Evolutionary conservation across 305 asterid genomes (phyloP), one percentile per base, ranked within the genome.

Genomic region (Andrographis paniculata): DNA sequence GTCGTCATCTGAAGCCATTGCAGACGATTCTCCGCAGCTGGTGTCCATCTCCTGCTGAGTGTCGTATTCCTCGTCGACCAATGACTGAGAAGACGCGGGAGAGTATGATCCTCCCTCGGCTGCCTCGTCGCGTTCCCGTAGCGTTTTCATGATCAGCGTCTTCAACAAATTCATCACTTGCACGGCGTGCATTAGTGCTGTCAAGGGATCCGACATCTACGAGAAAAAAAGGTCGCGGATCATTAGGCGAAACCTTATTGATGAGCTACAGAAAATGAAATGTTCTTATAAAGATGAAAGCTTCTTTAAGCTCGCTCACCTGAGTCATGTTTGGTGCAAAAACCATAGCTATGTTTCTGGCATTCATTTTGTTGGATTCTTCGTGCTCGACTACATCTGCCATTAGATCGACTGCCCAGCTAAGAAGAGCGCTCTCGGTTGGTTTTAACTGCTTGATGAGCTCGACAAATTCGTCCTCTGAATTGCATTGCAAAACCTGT

Each of bases 181-280:
- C 16, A 86, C 94, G 4, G 99, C 96, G 3, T 91, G 99, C 96
- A 91, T 86, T 3, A 86, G 87, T 37, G 96, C 96, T 11, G 96
- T 86, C 63, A 91, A 60, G 13, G 94, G 99, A 77, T 91, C 95
- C 9, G 95, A 77, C 99, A 91, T 86, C 99, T 91, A n/a, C n/a
- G 73, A 42, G 42, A 45, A 20, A 55, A 48, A 52, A 15, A 53
- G 50, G 30, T 4, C 6, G 30, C 6, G 8, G 8, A 24, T 24
- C 8, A n/a, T 24, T 24, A 24, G 30, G 30, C 30, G 8, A 24
- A 24, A 3, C 4, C 30, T n/a, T n/a, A n/a, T n/a, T n/a, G n/a
- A n/a, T n/a, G n/a, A n/a, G n/a, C n/a, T n/a, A n/a, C n/a, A n/a
- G n/a, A n/a, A n/a, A n/a, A n/a, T n/a, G n/a, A n/a, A n/a, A n/a